Conservation (phyloP, 352 stramenopile genomes). For the Phytophthora capsici region DNA sequence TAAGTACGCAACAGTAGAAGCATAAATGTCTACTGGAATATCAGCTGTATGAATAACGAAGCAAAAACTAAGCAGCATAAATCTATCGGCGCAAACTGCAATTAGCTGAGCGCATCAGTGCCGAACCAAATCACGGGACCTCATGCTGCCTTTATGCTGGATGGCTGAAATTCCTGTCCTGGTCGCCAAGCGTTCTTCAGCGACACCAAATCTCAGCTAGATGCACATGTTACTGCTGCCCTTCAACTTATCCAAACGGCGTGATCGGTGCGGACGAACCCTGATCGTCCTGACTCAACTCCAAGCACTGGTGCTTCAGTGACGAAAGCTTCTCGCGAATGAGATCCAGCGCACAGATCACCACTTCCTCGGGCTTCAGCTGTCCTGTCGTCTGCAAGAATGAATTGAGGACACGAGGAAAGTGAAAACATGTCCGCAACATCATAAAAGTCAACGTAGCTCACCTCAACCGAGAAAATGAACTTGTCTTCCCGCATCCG, state of each 20-base stretch:
- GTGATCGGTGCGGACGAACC: conserved; percentile 70
- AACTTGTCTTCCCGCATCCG: conserved; percentile 93
- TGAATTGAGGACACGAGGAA: conserved; percentile 9
- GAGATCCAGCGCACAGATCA: conserved; percentile 87
- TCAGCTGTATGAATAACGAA: conserved; percentile 41
- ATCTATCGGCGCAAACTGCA: conserved; percentile 36
- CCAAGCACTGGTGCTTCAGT: conserved; percentile 87
- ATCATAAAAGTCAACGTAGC: background rate
- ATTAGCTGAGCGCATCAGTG: conserved; percentile 20
- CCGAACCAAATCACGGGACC: conserved; percentile 8
- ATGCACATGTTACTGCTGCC: conserved; percentile 23
- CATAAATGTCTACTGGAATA: conserved; percentile 5
- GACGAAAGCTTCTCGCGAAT: conserved; percentile 88
- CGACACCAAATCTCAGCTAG: conserved; percentile 18
- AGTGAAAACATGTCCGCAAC: background rate
- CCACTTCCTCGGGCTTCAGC: conserved; percentile 84
- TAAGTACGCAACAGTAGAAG: background rate
- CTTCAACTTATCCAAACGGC: conserved; percentile 72
- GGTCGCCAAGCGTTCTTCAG: conserved; percentile 4
- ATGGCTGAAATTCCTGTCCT: conserved; percentile 2
- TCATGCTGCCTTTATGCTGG: conserved; percentile 11
- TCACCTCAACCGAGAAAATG: conserved; percentile 96
- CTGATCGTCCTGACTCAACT: conserved; percentile 85
- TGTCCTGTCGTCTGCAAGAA: conserved; percentile 76
- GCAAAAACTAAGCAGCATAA: conserved; percentile 36